A percentile compares a stretch with the other conserved stretches of the same genome.
Evolutionary conservation across 2,329 filamentous ascomycete genomes (phyloP).

Genomic region (Blumeriella jaapii): DNA sequence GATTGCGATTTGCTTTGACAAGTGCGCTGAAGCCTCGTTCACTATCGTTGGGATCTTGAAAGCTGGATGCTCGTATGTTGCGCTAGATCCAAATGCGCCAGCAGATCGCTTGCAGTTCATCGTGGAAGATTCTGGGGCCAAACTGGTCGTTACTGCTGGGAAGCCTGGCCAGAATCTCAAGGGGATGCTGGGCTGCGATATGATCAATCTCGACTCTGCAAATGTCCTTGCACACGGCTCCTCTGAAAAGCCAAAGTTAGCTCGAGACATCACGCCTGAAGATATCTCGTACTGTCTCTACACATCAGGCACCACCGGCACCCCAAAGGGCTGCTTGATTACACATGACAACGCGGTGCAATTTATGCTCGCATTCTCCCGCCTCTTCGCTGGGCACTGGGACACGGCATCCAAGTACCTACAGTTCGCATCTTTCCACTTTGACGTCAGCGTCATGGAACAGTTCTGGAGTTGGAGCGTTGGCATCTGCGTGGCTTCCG

Average conservation of each 20-base stretch:
- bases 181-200: slow-evolving; percentile 10
- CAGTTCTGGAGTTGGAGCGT: slow-evolving; percentile 96
- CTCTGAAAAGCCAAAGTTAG: slow-evolving; percentile 18
- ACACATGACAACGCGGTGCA: slow-evolving; percentile 84
- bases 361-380: slow-evolving; percentile 76
- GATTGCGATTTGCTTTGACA: slow-evolving; percentile 29
- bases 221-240: slow-evolving; percentile 8
- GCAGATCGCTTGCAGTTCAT: slow-evolving; percentile 26
- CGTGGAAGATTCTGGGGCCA: slow-evolving; percentile 51
- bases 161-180: slow-evolving; percentile 31
- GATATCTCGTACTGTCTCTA: slow-evolving; percentile 28
- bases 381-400: slow-evolving; percentile 68
- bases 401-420: slow-evolving; percentile 64
- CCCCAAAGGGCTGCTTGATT: slow-evolving; percentile 52
- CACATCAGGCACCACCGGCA: slow-evolving; percentile 30
- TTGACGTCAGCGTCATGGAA: slow-evolving; percentile 85
- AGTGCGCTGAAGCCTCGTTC: slow-evolving; percentile 29
- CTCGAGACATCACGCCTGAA: slow-evolving; percentile 15
- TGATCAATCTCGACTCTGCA: slow-evolving; percentile 23
- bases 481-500: slow-evolving; percentile 72
- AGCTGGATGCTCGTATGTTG: slow-evolving; percentile 29
- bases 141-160: slow-evolving; percentile 47
- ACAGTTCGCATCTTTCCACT: slow-evolving; percentile 90
- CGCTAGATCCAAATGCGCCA: slow-evolving; percentile 30
- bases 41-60: slow-evolving; percentile 29